Evolutionary conservation across 345 rosid species (phyloP).

Genomic region (Firmiana major): DNA sequence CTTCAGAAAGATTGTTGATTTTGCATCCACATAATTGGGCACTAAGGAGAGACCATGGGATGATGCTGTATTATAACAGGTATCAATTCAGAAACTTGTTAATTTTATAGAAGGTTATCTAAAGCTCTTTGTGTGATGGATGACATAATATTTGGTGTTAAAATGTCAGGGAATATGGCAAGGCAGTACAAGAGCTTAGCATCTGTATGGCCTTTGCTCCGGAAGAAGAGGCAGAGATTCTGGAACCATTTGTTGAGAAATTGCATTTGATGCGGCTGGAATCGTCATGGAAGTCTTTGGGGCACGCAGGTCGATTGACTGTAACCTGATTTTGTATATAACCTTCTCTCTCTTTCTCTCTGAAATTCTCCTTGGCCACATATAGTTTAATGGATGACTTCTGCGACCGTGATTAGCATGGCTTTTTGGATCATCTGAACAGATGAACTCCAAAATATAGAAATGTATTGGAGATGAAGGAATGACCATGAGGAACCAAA

Average conservation of each 20-base stretch:
- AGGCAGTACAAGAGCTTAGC: slow-evolving; percentile 92
- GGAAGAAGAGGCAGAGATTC: slow-evolving; percentile 59
- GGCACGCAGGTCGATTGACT: slow-evolving; percentile 49
- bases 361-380: not conserved
- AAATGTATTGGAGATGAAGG: not conserved
- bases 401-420: not conserved
- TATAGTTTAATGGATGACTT: not conserved
- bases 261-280: slow-evolving; percentile 74
- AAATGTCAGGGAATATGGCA: slow-evolving; percentile 55
- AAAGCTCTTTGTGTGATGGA: slow-evolving; percentile 1
- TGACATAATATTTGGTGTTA: not conserved
- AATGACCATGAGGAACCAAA: not conserved
- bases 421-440: not conserved
- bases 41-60: slow-evolving; percentile 81
- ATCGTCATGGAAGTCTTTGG: slow-evolving; percentile 65
- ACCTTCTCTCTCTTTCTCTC: not conserved
- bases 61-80: slow-evolving; percentile 86
- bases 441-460: not conserved
- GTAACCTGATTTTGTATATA: slow-evolving; percentile 41
- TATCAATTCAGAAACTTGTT: slow-evolving; percentile 12
- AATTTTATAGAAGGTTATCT: not conserved
- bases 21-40: slow-evolving; percentile 87
- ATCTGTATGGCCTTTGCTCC: slow-evolving; percentile 89
- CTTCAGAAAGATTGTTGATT: slow-evolving; percentile 79
- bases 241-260: slow-evolving; percentile 73